These are phyloP conservation scores for Globisporangium cederbergense DNA, from an alignment of 352 stramenopile genomes.

Conservation along the genomic window DNA sequence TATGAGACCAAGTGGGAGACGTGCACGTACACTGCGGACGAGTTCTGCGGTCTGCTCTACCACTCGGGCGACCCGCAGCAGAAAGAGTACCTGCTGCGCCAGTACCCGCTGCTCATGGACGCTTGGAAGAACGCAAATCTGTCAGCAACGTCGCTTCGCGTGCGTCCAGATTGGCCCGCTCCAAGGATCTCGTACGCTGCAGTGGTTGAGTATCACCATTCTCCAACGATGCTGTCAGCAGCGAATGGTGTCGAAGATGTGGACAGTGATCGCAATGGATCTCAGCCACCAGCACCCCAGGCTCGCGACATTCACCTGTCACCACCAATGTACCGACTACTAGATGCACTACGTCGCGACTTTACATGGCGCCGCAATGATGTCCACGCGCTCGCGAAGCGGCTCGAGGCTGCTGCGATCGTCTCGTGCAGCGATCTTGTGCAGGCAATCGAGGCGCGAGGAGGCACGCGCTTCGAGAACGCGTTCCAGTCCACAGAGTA, in stretches of 20 bases:
- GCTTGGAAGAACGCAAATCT: constrained; percentile 36
- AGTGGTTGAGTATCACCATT: constrained; percentile 18
- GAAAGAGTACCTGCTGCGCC: constrained; percentile 33
- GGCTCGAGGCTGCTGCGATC: constrained; percentile 36
- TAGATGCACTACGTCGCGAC: constrained; percentile 33
- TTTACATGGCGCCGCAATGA: constrained; percentile 43
- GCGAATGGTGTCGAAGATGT: neutral
- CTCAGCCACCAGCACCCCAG: neutral
- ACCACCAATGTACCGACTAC: constrained; percentile 19
- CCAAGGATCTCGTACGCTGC: constrained; percentile 19
- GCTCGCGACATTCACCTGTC: constrained; percentile 26
- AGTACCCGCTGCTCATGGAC: constrained; percentile 64
- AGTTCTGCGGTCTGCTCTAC: constrained; percentile 66
- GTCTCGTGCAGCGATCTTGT: constrained; percentile 42
- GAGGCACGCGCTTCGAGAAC: constrained; percentile 41
- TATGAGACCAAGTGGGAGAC: constrained; percentile 58
- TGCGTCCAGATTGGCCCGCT: constrained; percentile 41
- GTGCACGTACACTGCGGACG: constrained; percentile 60
- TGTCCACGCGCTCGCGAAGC: constrained; percentile 29
- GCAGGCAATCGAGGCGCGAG: constrained; percentile 22
- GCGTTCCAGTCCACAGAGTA: constrained; percentile 43
- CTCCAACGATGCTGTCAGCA: neutral
- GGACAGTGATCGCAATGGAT: neutral
- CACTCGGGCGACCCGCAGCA: constrained; percentile 46
- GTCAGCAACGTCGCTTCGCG: constrained; percentile 11